Base-by-base conservation (phyloP, 2,329 filamentous ascomycete genomes). In the Penicillium sumatraense region DNA sequence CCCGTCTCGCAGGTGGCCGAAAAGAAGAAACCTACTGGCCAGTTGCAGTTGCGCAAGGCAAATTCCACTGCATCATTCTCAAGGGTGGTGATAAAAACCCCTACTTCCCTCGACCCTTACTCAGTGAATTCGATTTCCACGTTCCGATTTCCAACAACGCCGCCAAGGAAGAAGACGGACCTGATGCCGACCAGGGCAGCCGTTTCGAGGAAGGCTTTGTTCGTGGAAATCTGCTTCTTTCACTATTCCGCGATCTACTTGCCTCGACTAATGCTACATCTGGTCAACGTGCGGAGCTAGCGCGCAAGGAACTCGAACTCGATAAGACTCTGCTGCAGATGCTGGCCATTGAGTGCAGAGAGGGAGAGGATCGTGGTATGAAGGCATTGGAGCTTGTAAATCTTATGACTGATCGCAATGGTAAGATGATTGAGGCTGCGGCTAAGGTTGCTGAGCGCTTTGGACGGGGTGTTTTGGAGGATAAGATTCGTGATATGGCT, bases 61-160 rank as follows among this genome's bases (percentile, higher is more conserved):
- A 89, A 68, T 99, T 99, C 75, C 93, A 98, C 81, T 99, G 96
- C 78, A 97, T 99, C 76, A 98, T 99, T 66, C 87, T 99, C 69
- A 99, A 99, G 77, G 95, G 95, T 59, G 90, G 89, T 31, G 95
- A 99, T 70, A 85, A 89, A 69, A 91, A 97, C 69, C 93, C 93
- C 0, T 97, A 95, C 78, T 98, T 93, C 77, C 95, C 91, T 10
- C 87, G 90, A 9, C 93, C 91, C 2, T 80, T 97, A 33, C 87
- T 99, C 31, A 93, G 89, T 38, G 95, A 99, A 72, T 99, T 99
- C 69, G 90, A 92, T 46, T 96, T 99, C 72, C 86, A 88, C 40
- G 84, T 99, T 16, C 95, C 96, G 0, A 79, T 97, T 29, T 84
- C 85, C 3, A 85, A 85, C 1, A 73, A 78, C 5, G 73, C 77